Base-by-base conservation (phyloP, 2,329 filamentous ascomycete species). In the Ceratocystiopsis minuta region DNA sequence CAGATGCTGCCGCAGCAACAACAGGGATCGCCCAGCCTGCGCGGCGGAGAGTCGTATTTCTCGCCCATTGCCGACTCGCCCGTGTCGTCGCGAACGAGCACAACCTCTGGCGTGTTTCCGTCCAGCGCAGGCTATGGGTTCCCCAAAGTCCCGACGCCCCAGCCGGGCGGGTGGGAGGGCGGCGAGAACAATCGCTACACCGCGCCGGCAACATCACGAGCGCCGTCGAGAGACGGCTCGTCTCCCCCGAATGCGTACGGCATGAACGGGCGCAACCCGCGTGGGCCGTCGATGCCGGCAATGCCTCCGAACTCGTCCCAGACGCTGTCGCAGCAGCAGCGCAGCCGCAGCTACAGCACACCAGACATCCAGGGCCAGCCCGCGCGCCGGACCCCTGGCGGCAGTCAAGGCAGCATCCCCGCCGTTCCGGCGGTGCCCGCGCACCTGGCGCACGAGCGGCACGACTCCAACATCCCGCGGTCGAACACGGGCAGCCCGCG, bases 311-410 rank as follows among this genome's bases (percentile, higher is more conserved):
- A 66, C 48, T 59, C 70, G 24, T 28, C 24, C 52, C 62, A 75
- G 51, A 64, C 68, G 52, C 64, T 68, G 48, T 60, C 69, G 55
- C 63, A 78, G 48, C 78, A 84, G 55, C 77, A 80, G 54, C 72
- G 86, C 50, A 79, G 83, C 61, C 75, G 90, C 49, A 94, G 87
- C 34, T 92, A 92, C 54, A 96, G 88, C 62, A 95, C 87, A 48
- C 88, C 90, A 9, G 87, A 96, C 57, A 94, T 94, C 51, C 84
- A 92, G 49, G 78, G 72, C 41, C 72, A 77, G 41, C 68, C 71
- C 48, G 68, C 68, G 39, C 67, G 75, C 48, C 66, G 74, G 54
- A 58, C 64, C 41, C 63, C 67, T 48, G 71, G 72, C 58, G 66
- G 59, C 56, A 69, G 64, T 56, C 65, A 59, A 60, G 65, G 57